Evolutionary conservation across 2,329 filamentous ascomycete genomes (phyloP), one percentile per base, ranked within the genome.

Genomic region (Celoporthe dispersa): DNA sequence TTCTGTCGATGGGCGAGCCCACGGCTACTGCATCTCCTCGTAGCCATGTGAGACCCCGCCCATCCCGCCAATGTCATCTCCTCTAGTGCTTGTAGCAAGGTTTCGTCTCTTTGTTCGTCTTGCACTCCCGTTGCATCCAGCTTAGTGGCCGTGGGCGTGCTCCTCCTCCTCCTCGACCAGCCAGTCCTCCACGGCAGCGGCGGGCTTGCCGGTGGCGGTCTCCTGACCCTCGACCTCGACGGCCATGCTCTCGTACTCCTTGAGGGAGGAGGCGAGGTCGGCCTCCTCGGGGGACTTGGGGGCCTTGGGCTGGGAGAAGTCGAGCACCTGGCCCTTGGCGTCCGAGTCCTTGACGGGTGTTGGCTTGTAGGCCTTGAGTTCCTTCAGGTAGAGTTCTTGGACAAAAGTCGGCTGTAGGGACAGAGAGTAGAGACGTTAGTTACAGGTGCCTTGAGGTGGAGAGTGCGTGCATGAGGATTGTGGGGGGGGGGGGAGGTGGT

Each of bases 311-410:
- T 91, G 81, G 79, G 81, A 80, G 87, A 98, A 99, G 81, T 90
- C 93, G 82, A 96, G 92, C 77, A 98, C 96, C 77, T 97, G 92
- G 80, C 93, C 94, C 77, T 95, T 91, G 80, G 94, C 86, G 80
- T 98, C 96, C 78, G 89, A 89, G 74, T 94, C 87, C 88, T 98
- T 97, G 84, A 95, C 81, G 75, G 90, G 86, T 69, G 92, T 86
- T 74, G 91, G 86, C 89, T 98, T 98, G 92, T 97, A 98, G 84
- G 90, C 89, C 86, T 95, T 96, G 80, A 99, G 90, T 85, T 98
- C 94, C 83, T 91, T 92, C 77, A 99, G 90, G 88, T 99, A 99
- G 80, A 99, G 89, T 81, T 98, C 95, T 85, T 98, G 96, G 78
- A 99, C 93, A 79, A 97, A 97, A 90, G 83, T 99, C 96, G 90